Evolutionary conservation across 768 basidiomycete species (phyloP).

Genomic region (Roridomyces roridus): DNA sequence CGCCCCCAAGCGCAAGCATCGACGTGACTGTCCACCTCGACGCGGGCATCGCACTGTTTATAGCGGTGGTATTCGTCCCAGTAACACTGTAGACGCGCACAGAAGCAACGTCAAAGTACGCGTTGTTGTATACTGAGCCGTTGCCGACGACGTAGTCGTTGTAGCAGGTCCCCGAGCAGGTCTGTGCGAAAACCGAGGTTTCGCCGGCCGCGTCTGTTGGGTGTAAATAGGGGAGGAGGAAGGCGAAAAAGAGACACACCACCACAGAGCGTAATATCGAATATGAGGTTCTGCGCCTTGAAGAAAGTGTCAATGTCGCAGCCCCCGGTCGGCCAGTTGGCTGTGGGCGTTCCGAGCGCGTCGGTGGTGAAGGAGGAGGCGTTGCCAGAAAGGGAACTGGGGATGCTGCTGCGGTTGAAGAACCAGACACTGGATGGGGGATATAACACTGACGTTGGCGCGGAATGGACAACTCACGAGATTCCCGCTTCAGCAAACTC

Average conservation of each 20-base stretch:
- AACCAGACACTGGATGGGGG: conserved; percentile 60
- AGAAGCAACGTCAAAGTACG: conserved; percentile 76
- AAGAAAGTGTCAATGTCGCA: conserved; percentile 64
- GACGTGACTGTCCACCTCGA: too few relatives aligned
- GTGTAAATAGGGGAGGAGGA: too few relatives aligned
- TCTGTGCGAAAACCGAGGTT: conserved; percentile 57
- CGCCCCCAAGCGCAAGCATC: too few relatives aligned
- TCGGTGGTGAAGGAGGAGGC: conserved; percentile 59
- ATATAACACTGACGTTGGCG: too few relatives aligned
- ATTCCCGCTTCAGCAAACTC: conserved; percentile 72
- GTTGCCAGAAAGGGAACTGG: conserved; percentile 52
- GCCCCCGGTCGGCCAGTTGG: conserved; percentile 65
- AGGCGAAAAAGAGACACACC: conserved; percentile 35
- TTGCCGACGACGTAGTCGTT: conserved; percentile 71
- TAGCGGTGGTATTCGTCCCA: conserved; percentile 32
- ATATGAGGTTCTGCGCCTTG: conserved; percentile 67
- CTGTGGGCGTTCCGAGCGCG: conserved; percentile 69
- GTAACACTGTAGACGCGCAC: conserved; percentile 54
- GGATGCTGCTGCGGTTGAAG: conserved; percentile 58
- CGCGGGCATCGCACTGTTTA: too few relatives aligned
- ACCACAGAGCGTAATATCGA: conserved; percentile 79
- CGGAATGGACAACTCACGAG: conserved; percentile 65
- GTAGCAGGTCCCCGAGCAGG: conserved; percentile 74
- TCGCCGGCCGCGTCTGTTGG: conserved; percentile 59
- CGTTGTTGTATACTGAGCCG: conserved; percentile 64